Evolutionary conservation across 805 yeast genomes (phyloP).

Genomic region (Candida adriatica): DNA sequence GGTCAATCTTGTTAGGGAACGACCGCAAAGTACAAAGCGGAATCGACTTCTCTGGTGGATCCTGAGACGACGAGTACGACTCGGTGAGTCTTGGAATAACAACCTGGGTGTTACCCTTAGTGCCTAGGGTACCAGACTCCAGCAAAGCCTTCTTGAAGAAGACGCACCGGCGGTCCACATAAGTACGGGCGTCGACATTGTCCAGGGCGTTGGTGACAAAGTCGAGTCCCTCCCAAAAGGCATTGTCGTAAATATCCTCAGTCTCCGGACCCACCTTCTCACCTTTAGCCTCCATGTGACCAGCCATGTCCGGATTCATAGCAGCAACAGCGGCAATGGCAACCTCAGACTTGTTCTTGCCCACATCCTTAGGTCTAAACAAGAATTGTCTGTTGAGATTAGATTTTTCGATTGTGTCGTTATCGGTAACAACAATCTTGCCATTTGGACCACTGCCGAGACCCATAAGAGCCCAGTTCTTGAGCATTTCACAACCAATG

Average conservation of each 20-base stretch:
- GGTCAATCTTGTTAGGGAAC: slow-evolving; percentile 97
- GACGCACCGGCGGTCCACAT: slow-evolving; percentile 95
- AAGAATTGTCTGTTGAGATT: slow-evolving; percentile 94
- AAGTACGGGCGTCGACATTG: slow-evolving; percentile 95
- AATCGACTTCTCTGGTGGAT: slow-evolving; percentile 97
- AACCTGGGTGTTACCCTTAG: slow-evolving; percentile 97
- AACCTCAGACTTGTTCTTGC: slow-evolving; percentile 80
- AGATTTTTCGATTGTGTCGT: slow-evolving; percentile 91
- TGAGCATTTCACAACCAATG: slow-evolving; percentile 97
- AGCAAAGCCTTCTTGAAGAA: slow-evolving; percentile 84
- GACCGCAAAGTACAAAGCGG: slow-evolving; percentile 96
- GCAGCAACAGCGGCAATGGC: slow-evolving; percentile 78
- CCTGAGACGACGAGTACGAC: slow-evolving; percentile 92
- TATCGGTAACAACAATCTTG: slow-evolving; percentile 79
- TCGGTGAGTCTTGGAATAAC: slow-evolving; percentile 91
- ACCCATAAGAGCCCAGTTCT: slow-evolving; percentile 97
- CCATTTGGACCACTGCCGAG: slow-evolving; percentile 90
- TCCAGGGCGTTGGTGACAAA: slow-evolving; percentile 95
- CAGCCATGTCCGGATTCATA: slow-evolving; percentile 81
- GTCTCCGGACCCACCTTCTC: slow-evolving; percentile 95
- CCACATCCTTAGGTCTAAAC: slow-evolving; percentile 93
- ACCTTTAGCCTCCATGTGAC: slow-evolving; percentile 66
- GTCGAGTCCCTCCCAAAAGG: slow-evolving; percentile 78
- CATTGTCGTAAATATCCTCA: slow-evolving; percentile 76
- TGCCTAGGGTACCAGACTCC: slow-evolving; percentile 96